phyloP scores from a whole-genome alignment of 164 flowering plant genomes.

The Vitis amurensis region DNA sequence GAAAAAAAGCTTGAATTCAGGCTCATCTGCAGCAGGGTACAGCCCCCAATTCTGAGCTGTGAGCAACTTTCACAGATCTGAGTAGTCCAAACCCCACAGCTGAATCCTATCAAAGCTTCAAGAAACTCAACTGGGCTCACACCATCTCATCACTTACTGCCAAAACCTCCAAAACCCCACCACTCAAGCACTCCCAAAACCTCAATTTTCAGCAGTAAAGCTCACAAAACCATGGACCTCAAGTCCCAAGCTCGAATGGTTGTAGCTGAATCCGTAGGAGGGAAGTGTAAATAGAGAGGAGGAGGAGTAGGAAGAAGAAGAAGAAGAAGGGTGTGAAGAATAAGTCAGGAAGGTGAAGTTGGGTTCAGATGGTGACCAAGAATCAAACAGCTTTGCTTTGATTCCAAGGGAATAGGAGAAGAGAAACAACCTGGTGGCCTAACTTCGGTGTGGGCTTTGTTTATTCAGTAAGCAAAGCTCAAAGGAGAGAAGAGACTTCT shows the following conservation, averaged over 20 bases:
- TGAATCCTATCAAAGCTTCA: neutral
- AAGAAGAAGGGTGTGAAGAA: conserved; percentile 6
- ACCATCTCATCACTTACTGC: neutral
- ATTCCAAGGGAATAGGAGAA: conserved; percentile 47
- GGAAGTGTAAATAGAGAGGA: too few species aligned
- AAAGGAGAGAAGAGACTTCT: conserved; percentile 16
- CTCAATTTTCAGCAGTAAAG: conserved; percentile 7
- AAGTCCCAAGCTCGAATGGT: too few species aligned
- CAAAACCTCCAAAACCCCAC: neutral
- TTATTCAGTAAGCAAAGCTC: conserved; percentile 36
- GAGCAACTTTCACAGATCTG: too few species aligned
- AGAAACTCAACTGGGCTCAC: neutral
- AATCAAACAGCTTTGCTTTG: conserved; percentile 73
- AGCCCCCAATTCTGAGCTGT: neutral
- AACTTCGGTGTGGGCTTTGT: conserved; percentile 41
- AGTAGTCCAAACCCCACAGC: neutral
- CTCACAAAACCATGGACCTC: too few species aligned
- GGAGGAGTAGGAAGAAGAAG: conserved; percentile 6
- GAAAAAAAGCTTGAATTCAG: neutral
- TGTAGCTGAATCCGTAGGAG: too few species aligned
- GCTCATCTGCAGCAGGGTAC: neutral
- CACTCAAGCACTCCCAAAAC: neutral
- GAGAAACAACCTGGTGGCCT: conserved; percentile 63
- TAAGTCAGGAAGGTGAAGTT: conserved; percentile 43
- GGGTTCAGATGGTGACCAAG: conserved; percentile 82